Evolutionary conservation across 352 stramenopile genomes (phyloP).

Genomic region (Phytophthora brassicae): DNA sequence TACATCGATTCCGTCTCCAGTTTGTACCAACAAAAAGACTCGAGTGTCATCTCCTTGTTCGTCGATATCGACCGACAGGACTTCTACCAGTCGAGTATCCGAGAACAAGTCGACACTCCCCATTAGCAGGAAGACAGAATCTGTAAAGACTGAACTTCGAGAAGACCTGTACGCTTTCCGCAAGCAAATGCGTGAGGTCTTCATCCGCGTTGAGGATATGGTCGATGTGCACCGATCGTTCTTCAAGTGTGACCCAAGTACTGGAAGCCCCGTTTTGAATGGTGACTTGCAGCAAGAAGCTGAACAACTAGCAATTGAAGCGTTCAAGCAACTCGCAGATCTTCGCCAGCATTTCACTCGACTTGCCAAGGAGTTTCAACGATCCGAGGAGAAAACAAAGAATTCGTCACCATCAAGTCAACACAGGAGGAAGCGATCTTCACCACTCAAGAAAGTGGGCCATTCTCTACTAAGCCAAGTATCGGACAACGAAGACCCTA

Average conservation of each 20-base stretch:
- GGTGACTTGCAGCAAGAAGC: conserved; percentile 27
- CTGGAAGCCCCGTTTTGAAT: conserved; percentile 37
- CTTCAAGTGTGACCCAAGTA: conserved; percentile 55
- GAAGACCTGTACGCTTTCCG: conserved; percentile 66
- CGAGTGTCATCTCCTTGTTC: conserved; percentile 17
- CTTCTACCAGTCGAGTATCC: not conserved
- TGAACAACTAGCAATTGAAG: conserved; percentile 34
- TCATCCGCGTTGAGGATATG: conserved; percentile 65
- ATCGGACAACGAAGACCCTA: conserved; percentile 8
- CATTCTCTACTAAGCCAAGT: not conserved
- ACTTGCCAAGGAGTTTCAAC: conserved; percentile 33
- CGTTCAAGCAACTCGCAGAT: conserved; percentile 46
- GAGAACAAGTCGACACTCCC: not conserved
- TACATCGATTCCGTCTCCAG: conserved; percentile 1
- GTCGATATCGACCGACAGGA: conserved; percentile 5
- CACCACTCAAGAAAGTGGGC: not conserved
- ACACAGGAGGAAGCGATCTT: not conserved
- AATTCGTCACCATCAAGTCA: not conserved
- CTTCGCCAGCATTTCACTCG: conserved; percentile 43
- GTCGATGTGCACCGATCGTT: conserved; percentile 59
- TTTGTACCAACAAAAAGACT: conserved; percentile 1
- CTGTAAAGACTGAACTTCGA: conserved; percentile 30
- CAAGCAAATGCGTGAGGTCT: conserved; percentile 60
- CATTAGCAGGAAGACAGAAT: not conserved
- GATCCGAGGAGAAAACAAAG: not conserved